A percentile compares a stretch with the other conserved stretches of the same genome.
phyloP scores from a whole-genome alignment of 2,329 filamentous ascomycete genomes.

The Colletotrichum spaethianum region DNA sequence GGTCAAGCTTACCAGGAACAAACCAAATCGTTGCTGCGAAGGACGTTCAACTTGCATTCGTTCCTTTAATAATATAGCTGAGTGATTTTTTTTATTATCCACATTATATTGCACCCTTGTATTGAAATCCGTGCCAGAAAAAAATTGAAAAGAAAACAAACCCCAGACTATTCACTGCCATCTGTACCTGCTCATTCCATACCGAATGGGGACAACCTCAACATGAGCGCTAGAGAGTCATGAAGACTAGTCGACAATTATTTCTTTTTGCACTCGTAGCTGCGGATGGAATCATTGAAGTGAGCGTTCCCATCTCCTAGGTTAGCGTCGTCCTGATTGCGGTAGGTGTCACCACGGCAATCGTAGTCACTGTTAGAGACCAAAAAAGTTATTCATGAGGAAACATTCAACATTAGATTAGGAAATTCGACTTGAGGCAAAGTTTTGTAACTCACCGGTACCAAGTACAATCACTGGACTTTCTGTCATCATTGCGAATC shows the following conservation, averaged over 20 bases:
- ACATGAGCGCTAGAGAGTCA: too few relatives aligned
- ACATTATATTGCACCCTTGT: too few relatives aligned
- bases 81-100: too few relatives aligned
- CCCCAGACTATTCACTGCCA: too few relatives aligned
- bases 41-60: neutral
- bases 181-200: too few relatives aligned
- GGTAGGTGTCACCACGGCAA: neutral
- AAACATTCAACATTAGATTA: too few relatives aligned
- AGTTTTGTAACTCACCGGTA: neutral
- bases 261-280: neutral
- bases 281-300: slow-evolving; percentile 13
- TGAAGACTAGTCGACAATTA: neutral
- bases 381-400: neutral
- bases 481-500: neutral
- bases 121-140: too few relatives aligned
- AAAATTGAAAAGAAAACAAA: too few relatives aligned
- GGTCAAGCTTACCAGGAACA: neutral
- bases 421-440: neutral
- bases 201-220: neutral
- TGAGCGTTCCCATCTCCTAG: slow-evolving; percentile 1
- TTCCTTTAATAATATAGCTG: neutral
- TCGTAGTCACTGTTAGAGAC: neutral
- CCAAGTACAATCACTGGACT: neutral
- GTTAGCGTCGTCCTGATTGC: slow-evolving; percentile 4
- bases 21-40: neutral